Evolutionary conservation across 2,329 filamentous ascomycete genomes (phyloP).

Genomic region (Beauveria scarabaeidicola): DNA sequence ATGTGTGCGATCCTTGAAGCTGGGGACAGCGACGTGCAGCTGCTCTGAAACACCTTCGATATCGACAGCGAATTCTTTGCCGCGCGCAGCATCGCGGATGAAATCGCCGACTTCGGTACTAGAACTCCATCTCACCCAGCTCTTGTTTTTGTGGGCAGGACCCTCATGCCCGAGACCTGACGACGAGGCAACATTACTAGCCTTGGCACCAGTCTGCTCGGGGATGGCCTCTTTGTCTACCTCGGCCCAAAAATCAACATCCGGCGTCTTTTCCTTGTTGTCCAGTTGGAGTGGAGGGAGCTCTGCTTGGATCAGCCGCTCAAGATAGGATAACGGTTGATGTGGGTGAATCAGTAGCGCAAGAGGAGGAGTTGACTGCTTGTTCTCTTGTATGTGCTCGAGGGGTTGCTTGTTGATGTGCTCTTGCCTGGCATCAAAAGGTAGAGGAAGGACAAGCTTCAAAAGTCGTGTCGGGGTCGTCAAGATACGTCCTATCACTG

Average conservation of each 20-base stretch:
- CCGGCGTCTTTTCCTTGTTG: conserved; percentile 60
- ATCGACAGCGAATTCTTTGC: conserved; percentile 74
- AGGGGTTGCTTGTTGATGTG: conserved; percentile 34
- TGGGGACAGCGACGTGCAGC: conserved; percentile 73
- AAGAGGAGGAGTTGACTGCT: conserved; percentile 60
- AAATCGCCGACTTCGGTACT: conserved; percentile 92
- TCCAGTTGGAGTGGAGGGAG: conserved; percentile 61
- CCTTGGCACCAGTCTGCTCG: conserved; percentile 24
- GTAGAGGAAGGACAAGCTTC: conserved; percentile 70
- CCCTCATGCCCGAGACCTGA: conserved; percentile 60
- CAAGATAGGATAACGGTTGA: conserved; percentile 83
- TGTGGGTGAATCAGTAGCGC: conserved; percentile 82
- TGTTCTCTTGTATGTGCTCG: conserved; percentile 22
- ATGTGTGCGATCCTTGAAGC: conserved; percentile 83
- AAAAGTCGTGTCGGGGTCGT: conserved; percentile 74
- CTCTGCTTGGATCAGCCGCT: conserved; percentile 82
- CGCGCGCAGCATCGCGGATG: conserved; percentile 78
- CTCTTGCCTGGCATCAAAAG: conserved; percentile 32
- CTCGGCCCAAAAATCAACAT: conserved; percentile 71
- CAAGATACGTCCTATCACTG: conserved; percentile 56
- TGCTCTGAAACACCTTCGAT: conserved; percentile 61
- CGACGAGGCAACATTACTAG: conserved; percentile 55
- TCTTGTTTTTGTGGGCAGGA: conserved; percentile 32
- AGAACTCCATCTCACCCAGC: conserved; percentile 78
- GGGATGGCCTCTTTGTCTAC: conserved; percentile 50